Percentiles rank a stretch among this genome's conserved stretches.
These are phyloP conservation scores for Lentinula novae-zelandiae DNA, from an alignment of 1,284 basidiomycete species.

Conservation along the genomic window DNA sequence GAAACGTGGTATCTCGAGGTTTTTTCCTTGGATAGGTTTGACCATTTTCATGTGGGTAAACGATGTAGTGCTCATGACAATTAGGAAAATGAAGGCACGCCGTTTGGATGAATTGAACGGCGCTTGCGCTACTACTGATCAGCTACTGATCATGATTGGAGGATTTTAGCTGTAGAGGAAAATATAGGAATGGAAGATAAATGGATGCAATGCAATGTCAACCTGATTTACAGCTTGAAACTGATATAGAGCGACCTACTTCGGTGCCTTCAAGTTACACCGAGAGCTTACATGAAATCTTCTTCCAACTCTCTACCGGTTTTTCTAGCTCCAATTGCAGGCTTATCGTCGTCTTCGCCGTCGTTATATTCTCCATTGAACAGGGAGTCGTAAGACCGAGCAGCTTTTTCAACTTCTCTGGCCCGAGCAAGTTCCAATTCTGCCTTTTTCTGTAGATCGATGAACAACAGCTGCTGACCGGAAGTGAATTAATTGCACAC, in stretches of 20 bases:
- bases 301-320: constrained; percentile 30
- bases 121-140: too few species aligned
- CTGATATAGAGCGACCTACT: not conserved
- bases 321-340: constrained; percentile 33
- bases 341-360: constrained; percentile 30
- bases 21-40: not conserved
- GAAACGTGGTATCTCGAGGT: not conserved
- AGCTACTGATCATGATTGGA: too few species aligned
- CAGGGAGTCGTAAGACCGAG: constrained; percentile 71
- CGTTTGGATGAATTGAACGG: too few species aligned
- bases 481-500: not conserved
- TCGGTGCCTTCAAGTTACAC: not conserved
- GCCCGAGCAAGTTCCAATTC: constrained; percentile 63
- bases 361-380: constrained; percentile 54
- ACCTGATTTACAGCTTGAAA: not conserved
- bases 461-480: not conserved
- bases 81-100: not conserved
- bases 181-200: too few species aligned
- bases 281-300: constrained; percentile 13
- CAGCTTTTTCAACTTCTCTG: constrained; percentile 74
- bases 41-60: not conserved
- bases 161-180: too few species aligned
- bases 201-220: not conserved
- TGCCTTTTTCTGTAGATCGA: constrained; percentile 57
- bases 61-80: not conserved